Base-by-base conservation (phyloP, 306 rosid species). In the Cercis canadensis region DNA sequence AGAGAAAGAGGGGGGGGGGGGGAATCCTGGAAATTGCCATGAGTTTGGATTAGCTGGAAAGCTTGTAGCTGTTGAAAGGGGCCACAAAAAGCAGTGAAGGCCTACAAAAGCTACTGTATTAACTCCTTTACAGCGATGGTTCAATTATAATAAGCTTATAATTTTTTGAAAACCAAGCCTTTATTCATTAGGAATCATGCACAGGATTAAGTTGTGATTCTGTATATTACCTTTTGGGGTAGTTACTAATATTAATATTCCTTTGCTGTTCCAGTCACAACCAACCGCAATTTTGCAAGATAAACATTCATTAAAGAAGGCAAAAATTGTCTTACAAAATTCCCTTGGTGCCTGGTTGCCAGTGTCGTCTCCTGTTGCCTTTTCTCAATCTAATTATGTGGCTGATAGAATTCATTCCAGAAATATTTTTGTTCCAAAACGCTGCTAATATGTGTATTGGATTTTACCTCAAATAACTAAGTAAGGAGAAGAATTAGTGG, bases 81-180 rank as follows among this genome's bases (percentile, higher is more conserved):
- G 53, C 82, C 87, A 75, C 80, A 80, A 41, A 70, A 73, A 73
- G 70, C 32, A 19, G 52, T 13, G 51, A 59, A 5, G 43, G 40
- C 60, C 45, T 56, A 64, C 31, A 52, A 67, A 58, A 62, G 70
- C 63, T 56, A 53, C 29, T 15, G 41, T 72, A 74, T 43, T 44
- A 12, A 31, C 43, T 75, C 76, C 92, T 89, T 89, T 89, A 85
- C 90, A 89, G 87, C 89, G 73, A 79, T 80, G 92, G 79, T 76
- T 74, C 80, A 83, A 83, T 73, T 46, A 83, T 76, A 74, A 70
- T 65, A 32, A 64, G 49, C 51, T 58, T 67, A 50, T 63, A 65
- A 62, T 69, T 76, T 60, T 74, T 46, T 39, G 80, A 80, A 75
- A 72, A 70, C 78, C 59, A 58, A 80, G 52, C 78, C 39, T 9